Evolutionary conservation across 106 monocot species (phyloP).

Genomic region (Allium fistulosum): DNA sequence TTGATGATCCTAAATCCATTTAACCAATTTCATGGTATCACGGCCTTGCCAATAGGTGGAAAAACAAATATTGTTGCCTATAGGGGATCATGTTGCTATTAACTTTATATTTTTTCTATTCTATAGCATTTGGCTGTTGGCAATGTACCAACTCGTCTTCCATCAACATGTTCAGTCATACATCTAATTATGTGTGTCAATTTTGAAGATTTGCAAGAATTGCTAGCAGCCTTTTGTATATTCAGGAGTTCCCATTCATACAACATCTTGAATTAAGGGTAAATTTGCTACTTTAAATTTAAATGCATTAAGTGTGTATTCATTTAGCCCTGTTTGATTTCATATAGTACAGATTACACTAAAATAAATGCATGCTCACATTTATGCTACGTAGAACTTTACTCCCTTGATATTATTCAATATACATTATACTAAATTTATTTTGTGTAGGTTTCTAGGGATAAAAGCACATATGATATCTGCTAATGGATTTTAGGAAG

Average conservation of each 20-base stretch:
- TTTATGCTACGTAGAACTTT: too few relatives aligned
- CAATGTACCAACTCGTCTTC: background rate
- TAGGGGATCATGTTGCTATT: background rate
- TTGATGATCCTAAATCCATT: too few relatives aligned
- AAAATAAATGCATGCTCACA: too few relatives aligned
- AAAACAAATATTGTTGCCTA: too few relatives aligned
- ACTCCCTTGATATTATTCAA: too few relatives aligned
- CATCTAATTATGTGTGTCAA: background rate
- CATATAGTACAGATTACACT: too few relatives aligned
- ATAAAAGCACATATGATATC: background rate
- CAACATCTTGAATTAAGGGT: background rate
- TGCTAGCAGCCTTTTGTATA: conserved; percentile 1
- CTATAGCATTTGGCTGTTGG: background rate
- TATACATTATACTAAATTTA: too few relatives aligned
- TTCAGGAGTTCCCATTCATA: conserved; percentile 1
- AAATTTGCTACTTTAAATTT: background rate
- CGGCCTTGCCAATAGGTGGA: too few relatives aligned
- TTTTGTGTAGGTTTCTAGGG: background rate
- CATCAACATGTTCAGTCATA: background rate
- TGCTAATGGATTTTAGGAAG: background rate
- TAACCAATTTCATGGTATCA: too few relatives aligned
- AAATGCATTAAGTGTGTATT: too few relatives aligned
- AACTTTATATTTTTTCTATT: background rate
- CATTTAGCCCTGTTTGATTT: too few relatives aligned
- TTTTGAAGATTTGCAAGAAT: conserved; percentile 1